Conservation (phyloP, 805 yeast species). For the Kazachstania africana region DNA sequence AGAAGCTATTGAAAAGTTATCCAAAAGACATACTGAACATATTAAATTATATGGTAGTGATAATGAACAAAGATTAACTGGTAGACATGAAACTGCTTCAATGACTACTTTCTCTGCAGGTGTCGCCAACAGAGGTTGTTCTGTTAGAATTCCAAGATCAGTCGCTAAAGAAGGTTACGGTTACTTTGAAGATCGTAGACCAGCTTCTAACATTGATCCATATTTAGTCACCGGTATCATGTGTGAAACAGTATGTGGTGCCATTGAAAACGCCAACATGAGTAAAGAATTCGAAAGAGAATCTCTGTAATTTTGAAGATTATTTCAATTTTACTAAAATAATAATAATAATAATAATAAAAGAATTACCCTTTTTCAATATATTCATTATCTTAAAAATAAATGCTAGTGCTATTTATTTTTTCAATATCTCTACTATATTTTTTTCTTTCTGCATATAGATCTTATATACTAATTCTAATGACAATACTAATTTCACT, state of each 20-base stretch:
- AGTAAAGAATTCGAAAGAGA: conserved; percentile 80
- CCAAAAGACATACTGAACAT: conserved; percentile 95
- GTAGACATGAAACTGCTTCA: conserved; percentile 97
- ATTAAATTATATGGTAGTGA: conserved; percentile 91
- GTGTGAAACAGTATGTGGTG: conserved; percentile 92
- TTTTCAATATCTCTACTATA: too few species aligned
- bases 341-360: too few species aligned
- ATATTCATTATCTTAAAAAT: too few species aligned
- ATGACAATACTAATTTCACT: too few species aligned
- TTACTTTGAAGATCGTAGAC: conserved; percentile 99
- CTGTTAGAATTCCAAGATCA: conserved; percentile 96
- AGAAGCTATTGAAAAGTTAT: conserved; percentile 81
- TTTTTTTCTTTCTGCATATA: too few species aligned
- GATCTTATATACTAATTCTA: too few species aligned
- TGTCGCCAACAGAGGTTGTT: conserved; percentile 99
- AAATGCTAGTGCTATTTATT: too few species aligned
- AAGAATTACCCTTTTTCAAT: too few species aligned
- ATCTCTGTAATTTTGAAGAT: conserved; percentile 22
- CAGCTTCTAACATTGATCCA: conserved; percentile 98
- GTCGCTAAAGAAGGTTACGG: conserved; percentile 97
- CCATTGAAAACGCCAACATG: conserved; percentile 92
- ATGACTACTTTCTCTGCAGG: conserved; percentile 86
- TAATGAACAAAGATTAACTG: conserved; percentile 91
- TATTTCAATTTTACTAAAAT: too few species aligned
- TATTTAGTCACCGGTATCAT: conserved; percentile 97